Evolutionary conservation across 768 basidiomycete genomes (phyloP), one percentile per base, ranked within the genome.

Genomic region (Cystofilobasidium bisporidii): DNA sequence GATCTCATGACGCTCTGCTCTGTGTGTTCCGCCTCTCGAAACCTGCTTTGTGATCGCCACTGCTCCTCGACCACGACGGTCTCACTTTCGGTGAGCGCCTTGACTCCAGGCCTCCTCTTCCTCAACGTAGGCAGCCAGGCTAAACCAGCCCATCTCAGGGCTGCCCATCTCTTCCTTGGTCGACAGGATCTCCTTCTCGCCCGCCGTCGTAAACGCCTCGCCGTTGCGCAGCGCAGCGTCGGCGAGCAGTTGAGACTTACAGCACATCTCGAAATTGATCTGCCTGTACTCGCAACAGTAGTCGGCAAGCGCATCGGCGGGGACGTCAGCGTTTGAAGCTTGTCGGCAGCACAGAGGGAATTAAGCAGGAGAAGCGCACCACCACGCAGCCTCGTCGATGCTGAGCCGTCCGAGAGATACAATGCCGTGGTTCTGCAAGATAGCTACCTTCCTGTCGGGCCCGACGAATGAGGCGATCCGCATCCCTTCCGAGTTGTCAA

Each of bases 181-280:
- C 28, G 28, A 30, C 56, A 30, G 56, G 18, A 57, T 28, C 56
- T 57, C 56, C 10, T 3, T 24, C 28, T 18, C 20, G 6, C 28
- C 33, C 18, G 33, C 56, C 26, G 33, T 30, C 56, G 18, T 18
- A 20, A 57, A 28, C 6, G 26, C 15, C 26, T 57, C 56, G 28
- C 26, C 33, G 10, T 11, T 3, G 4, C 56, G 56, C 6, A 30
- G 26, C 6, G 56, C 56, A 20, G 56, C 56, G 33, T 57, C 56
- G 56, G 33, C 28, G 11, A 57, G 33, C 22, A 57, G 56, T 24
- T 57, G 56, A 6, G 56, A 9, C 28, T 57, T 28, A 24, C 56
- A 57, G 56, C 56, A 57, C 56, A 57, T 57, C 28, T 57, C 56
- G 26, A 57, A 57, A 24, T 57, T 57, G 56, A 57, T 36, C 56